A percentile compares a stretch with the other conserved stretches of the same genome.
Evolutionary conservation across 1,284 basidiomycete species (phyloP).

Genomic region (Baeospora myosura): DNA sequence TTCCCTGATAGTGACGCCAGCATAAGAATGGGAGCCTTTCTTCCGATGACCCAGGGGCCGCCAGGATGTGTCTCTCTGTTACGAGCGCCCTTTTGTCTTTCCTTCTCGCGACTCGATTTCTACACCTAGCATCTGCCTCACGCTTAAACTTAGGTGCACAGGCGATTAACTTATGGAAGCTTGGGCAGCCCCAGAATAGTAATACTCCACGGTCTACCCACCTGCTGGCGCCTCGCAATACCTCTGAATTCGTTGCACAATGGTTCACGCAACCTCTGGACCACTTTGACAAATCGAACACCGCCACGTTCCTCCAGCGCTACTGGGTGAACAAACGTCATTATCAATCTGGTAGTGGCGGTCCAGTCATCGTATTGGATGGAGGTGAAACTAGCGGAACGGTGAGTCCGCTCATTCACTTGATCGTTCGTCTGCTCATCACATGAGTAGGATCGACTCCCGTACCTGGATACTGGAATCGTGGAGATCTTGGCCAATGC

Average conservation of each 20-base stretch:
- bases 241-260: constrained; percentile 49
- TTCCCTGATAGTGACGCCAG: too few relatives aligned
- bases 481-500: constrained; percentile 77
- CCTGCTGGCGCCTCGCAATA: too few relatives aligned
- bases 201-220: too few relatives aligned
- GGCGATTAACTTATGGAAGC: constrained; percentile 39
- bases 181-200: constrained; percentile 22
- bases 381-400: constrained; percentile 80
- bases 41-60: too few relatives aligned
- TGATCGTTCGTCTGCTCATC: constrained; percentile 2
- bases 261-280: constrained; percentile 84
- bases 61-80: too few relatives aligned
- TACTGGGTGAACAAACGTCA: constrained; percentile 89
- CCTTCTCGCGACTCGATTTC: too few relatives aligned
- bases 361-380: constrained; percentile 77
- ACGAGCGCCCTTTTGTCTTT: too few relatives aligned
- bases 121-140: too few relatives aligned
- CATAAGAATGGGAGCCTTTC: too few relatives aligned
- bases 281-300: constrained; percentile 51
- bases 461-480: constrained; percentile 78
- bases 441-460: constrained; percentile 42
- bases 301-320: constrained; percentile 45
- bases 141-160: constrained; percentile 43
- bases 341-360: constrained; percentile 65
- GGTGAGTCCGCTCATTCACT: constrained; percentile 18